Evolutionary conservation across 352 stramenopile genomes (phyloP).

Genomic region (Globisporangium cederbergense): DNA sequence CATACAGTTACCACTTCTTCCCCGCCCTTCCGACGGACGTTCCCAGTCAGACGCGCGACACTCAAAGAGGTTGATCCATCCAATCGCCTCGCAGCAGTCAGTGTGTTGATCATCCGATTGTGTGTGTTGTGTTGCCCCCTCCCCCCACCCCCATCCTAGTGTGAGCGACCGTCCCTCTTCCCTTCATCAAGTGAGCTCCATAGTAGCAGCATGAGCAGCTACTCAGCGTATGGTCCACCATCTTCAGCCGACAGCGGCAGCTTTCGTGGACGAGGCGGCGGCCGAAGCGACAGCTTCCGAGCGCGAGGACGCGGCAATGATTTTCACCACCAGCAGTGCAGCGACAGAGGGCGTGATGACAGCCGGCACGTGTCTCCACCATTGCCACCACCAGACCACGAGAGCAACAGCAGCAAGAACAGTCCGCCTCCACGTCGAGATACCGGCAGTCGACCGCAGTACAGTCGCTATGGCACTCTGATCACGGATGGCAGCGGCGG

Average conservation of each 20-base stretch:
- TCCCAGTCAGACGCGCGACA: neutral
- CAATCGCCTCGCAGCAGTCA: constrained; percentile 4
- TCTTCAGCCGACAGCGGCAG: neutral
- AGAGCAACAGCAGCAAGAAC: constrained; percentile 3
- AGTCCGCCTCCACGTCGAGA: neutral
- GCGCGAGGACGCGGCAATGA: neutral
- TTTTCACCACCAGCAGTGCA: constrained; percentile 5
- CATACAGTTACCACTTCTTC: neutral
- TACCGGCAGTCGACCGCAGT: constrained; percentile 9
- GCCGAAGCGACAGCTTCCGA: constrained; percentile 6
- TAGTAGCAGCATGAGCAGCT: constrained; percentile 8
- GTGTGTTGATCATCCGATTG: constrained; percentile 13
- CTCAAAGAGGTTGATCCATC: neutral
- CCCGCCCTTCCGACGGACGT: neutral
- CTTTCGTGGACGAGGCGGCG: constrained; percentile 5
- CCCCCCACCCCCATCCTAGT: constrained; percentile 7
- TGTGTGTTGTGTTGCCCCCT: constrained; percentile 15
- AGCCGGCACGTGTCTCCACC: constrained; percentile 5
- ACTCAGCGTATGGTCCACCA: neutral
- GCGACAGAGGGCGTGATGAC: neutral
- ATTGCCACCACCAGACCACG: constrained; percentile 1
- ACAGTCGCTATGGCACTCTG: constrained; percentile 12
- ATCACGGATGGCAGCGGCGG: neutral
- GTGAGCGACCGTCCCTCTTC: constrained; percentile 7
- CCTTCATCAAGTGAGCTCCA: neutral